These are phyloP conservation scores for Kwoniella botswanensis DNA, from an alignment of 768 basidiomycete genomes.

Conservation along the genomic window DNA sequence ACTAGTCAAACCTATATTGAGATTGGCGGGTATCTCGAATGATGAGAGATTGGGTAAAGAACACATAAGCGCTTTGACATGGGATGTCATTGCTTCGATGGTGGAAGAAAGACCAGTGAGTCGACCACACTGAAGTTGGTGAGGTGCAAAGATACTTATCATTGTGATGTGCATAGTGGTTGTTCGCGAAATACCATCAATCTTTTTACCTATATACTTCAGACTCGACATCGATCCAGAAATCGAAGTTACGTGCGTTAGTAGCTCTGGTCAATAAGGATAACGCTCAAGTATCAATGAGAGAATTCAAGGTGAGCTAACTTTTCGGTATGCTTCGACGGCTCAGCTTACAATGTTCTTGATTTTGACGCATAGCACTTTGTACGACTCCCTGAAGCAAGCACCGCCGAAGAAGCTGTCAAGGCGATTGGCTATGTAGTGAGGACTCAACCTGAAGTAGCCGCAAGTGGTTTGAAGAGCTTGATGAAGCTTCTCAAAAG, in stretches of 20 bases:
- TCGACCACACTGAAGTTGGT: background rate
- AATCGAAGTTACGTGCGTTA: slow-evolving; percentile 75
- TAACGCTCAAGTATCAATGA: slow-evolving; percentile 72
- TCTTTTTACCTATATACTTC: slow-evolving; percentile 73
- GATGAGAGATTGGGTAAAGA: slow-evolving; percentile 40
- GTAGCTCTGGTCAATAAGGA: slow-evolving; percentile 69
- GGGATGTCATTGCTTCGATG: slow-evolving; percentile 73
- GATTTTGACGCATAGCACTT: slow-evolving; percentile 67
- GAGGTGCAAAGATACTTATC: background rate
- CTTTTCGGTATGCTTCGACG: slow-evolving; percentile 1
- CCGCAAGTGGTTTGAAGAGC: slow-evolving; percentile 72
- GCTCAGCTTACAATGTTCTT: slow-evolving; percentile 1
- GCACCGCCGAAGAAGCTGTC: slow-evolving; percentile 73
- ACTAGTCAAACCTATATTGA: slow-evolving; percentile 73
- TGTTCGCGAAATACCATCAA: slow-evolving; percentile 69
- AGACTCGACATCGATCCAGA: slow-evolving; percentile 72
- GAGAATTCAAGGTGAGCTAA: slow-evolving; percentile 77
- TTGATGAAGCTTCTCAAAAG: slow-evolving; percentile 81
- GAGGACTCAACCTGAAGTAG: slow-evolving; percentile 69
- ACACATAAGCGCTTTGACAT: slow-evolving; percentile 76
- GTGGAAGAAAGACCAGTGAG: slow-evolving; percentile 71
- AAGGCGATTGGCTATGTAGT: slow-evolving; percentile 80
- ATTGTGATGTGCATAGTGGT: slow-evolving; percentile 60
- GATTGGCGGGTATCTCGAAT: slow-evolving; percentile 68
- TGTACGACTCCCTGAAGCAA: slow-evolving; percentile 75